phyloP scores from a whole-genome alignment of 495 filamentous ascomycete genomes.

The Rostrohypoxylon terebratum region DNA sequence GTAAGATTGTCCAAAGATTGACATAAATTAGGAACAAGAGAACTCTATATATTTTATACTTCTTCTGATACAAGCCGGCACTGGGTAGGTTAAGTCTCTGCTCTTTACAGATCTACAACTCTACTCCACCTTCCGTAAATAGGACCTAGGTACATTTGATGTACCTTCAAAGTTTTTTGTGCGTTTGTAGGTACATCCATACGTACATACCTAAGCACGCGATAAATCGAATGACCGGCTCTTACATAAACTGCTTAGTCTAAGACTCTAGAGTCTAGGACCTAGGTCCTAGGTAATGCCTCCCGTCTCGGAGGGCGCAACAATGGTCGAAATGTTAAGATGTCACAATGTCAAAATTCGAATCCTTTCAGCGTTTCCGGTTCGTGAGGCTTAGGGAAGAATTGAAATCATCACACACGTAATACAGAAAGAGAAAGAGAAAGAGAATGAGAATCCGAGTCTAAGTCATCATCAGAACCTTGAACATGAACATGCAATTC shows the following conservation, averaged over 20 bases:
- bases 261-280: no score
- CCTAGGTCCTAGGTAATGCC: not conserved
- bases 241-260: constrained; percentile 2
- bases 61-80: not conserved
- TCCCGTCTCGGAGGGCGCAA: constrained; percentile 30
- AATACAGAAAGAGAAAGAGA: not conserved
- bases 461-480: not conserved
- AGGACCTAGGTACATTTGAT: no score
- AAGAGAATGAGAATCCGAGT: not conserved
- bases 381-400: not conserved
- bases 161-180: not conserved
- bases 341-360: not conserved
- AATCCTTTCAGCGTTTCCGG: not conserved
- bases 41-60: not conserved
- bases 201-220: constrained; percentile 1
- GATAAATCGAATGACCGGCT: not conserved
- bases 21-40: not conserved
- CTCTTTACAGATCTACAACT: constrained; percentile 1
- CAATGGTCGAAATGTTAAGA: constrained; percentile 23
- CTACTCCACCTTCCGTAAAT: constrained; percentile 19
- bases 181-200: not conserved
- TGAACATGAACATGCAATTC: no score
- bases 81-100: no score
- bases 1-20: not conserved
- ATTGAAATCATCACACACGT: not conserved